Conservation (phyloP, 2,329 filamentous ascomycete genomes). For the Fusarium heterosporum region DNA sequence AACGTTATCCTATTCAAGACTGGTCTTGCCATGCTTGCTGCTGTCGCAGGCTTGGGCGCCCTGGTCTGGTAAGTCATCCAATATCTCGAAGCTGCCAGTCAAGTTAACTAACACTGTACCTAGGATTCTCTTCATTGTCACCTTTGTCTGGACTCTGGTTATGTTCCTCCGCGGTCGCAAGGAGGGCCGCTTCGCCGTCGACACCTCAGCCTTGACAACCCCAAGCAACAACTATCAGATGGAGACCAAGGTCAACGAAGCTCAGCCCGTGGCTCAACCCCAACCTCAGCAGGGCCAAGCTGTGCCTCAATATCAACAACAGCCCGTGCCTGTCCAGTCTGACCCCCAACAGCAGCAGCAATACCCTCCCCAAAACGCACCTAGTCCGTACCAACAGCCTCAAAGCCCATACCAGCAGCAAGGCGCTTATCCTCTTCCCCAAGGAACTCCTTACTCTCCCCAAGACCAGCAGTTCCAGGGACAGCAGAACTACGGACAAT, state of each 20-base stretch:
- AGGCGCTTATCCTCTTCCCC: slow-evolving; percentile 43
- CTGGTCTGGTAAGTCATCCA: slow-evolving; percentile 54
- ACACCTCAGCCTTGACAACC: slow-evolving; percentile 12
- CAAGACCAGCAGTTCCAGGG: slow-evolving; percentile 39
- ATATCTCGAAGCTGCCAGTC: accelerated
- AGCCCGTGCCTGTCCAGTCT: slow-evolving; percentile 18
- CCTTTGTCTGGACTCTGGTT: slow-evolving; percentile 53
- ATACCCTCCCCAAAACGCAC: slow-evolving; percentile 25
- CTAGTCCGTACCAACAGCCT: slow-evolving; percentile 36
- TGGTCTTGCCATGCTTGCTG: slow-evolving; percentile 53
- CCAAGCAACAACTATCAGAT: slow-evolving; percentile 49
- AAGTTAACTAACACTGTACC: neutral
- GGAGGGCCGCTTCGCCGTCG: slow-evolving; percentile 51
- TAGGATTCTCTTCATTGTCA: slow-evolving; percentile 55
- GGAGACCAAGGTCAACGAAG: slow-evolving; percentile 50
- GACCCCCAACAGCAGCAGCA: slow-evolving; percentile 25
- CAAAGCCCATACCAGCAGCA: slow-evolving; percentile 49
- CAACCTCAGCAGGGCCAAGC: slow-evolving; percentile 19
- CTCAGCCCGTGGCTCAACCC: slow-evolving; percentile 40
- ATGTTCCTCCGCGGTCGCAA: slow-evolving; percentile 54
- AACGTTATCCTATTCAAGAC: slow-evolving; percentile 52
- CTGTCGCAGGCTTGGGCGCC: slow-evolving; percentile 58
- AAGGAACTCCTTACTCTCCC: slow-evolving; percentile 35
- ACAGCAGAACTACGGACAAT: slow-evolving; percentile 37
- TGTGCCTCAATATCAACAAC: slow-evolving; percentile 42